Conservation (phyloP, 257 asterid genomes). For the Orobanche coerulescens region DNA sequence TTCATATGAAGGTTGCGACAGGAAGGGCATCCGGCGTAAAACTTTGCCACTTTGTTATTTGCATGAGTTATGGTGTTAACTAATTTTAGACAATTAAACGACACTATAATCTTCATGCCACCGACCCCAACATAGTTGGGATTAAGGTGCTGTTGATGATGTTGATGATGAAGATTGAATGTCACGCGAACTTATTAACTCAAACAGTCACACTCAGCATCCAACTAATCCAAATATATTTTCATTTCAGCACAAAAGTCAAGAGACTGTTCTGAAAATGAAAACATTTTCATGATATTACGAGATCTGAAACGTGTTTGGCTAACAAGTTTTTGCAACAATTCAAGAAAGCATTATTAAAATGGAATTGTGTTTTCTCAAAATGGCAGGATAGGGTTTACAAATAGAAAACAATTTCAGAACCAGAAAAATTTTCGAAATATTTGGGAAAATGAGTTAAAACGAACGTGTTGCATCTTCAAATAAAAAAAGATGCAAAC, state of each 20-base stretch:
- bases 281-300: neutral
- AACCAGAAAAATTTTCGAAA: too few species aligned
- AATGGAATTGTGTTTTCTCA: neutral
- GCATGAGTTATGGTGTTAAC: too few species aligned
- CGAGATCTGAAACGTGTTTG: neutral
- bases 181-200: neutral
- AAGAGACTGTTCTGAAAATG: neutral
- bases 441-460: neutral
- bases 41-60: too few species aligned
- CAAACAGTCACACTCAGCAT: neutral
- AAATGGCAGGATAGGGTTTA: conserved; percentile 2
- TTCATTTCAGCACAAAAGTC: neutral
- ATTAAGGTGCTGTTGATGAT: too few species aligned
- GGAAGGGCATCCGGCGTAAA: too few species aligned
- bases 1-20: too few species aligned
- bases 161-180: neutral
- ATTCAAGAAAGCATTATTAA: conserved; percentile 9
- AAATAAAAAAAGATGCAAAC: neutral
- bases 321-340: neutral
- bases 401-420: neutral
- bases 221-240: neutral
- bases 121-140: too few species aligned
- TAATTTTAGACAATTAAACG: too few species aligned
- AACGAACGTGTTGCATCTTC: conserved; percentile 1
- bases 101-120: too few species aligned